Percentiles rank a stretch among this genome's conserved stretches.
Conservation (phyloP, 1,139 yeast genomes). For the Geotrichum siamense region DNA sequence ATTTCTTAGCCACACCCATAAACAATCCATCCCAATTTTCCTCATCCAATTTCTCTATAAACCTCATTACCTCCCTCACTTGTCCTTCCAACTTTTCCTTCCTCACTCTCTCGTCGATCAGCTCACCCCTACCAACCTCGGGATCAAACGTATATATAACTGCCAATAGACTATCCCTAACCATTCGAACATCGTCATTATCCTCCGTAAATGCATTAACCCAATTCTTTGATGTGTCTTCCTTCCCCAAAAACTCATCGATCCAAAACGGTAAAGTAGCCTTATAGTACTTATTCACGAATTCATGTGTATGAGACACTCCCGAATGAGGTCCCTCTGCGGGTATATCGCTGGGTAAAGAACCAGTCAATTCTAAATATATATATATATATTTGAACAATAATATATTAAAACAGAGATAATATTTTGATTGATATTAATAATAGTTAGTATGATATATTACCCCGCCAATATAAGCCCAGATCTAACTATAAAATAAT, state of each 20-base stretch:
- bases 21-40: conserved; percentile 29
- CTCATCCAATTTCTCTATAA: conserved; percentile 23
- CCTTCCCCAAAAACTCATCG: conserved; percentile 34
- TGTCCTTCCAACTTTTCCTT: conserved; percentile 10
- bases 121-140: too few relatives aligned
- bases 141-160: conserved; percentile 17
- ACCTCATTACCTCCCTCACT: conserved; percentile 19
- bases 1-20: conserved; percentile 23
- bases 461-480: too few relatives aligned
- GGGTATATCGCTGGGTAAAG: conserved; percentile 15
- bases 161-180: conserved; percentile 16
- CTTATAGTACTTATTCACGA: conserved; percentile 37
- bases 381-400: neutral
- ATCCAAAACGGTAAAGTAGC: conserved; percentile 38
- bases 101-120: neutral
- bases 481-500: neutral
- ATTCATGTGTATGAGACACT: conserved; percentile 29
- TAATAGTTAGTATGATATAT: too few relatives aligned
- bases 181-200: conserved; percentile 17
- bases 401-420: neutral
- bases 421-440: too few relatives aligned
- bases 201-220: conserved; percentile 12
- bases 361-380: conserved; percentile 15
- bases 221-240: conserved; percentile 3
- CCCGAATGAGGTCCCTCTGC: conserved; percentile 31